Percentiles rank a stretch among this genome's conserved stretches.
Evolutionary conservation across 1,284 basidiomycete species (phyloP).

Genomic region (Phenoliferia sp.): DNA sequence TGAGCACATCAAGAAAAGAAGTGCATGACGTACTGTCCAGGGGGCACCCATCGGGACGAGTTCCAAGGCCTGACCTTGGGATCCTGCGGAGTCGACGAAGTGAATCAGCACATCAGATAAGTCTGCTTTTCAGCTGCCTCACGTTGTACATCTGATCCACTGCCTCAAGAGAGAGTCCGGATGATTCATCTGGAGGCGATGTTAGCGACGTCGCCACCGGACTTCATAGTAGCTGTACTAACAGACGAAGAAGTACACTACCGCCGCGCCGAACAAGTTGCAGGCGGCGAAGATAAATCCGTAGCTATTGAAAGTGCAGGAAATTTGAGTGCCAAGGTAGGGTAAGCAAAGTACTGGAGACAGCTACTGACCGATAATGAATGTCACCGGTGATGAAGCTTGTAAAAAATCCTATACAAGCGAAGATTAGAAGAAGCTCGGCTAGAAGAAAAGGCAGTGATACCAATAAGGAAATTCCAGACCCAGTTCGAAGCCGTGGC

Average conservation of each 20-base stretch:
- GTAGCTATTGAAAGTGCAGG: too few relatives aligned
- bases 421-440: constrained; percentile 1
- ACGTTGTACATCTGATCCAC: constrained; percentile 72
- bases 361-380: constrained; percentile 59
- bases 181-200: background rate
- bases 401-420: background rate
- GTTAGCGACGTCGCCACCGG: background rate
- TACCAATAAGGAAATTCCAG: background rate
- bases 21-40: too few relatives aligned
- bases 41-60: constrained; percentile 48
- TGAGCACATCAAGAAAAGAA: too few relatives aligned
- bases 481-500: constrained; percentile 58
- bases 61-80: constrained; percentile 63
- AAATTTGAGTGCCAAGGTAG: too few relatives aligned
- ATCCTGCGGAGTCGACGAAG: constrained; percentile 35
- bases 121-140: background rate
- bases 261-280: constrained; percentile 54
- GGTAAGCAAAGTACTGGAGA: too few relatives aligned
- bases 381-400: constrained; percentile 44
- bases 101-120: background rate
- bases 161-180: constrained; percentile 29
- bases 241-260: constrained; percentile 69
- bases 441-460: constrained; percentile 21
- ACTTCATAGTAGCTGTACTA: constrained; percentile 50
- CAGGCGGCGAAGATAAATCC: constrained; percentile 66